Evolutionary conservation across 1,284 basidiomycete genomes (phyloP).

Genomic region (Ceratobasidium sp.): DNA sequence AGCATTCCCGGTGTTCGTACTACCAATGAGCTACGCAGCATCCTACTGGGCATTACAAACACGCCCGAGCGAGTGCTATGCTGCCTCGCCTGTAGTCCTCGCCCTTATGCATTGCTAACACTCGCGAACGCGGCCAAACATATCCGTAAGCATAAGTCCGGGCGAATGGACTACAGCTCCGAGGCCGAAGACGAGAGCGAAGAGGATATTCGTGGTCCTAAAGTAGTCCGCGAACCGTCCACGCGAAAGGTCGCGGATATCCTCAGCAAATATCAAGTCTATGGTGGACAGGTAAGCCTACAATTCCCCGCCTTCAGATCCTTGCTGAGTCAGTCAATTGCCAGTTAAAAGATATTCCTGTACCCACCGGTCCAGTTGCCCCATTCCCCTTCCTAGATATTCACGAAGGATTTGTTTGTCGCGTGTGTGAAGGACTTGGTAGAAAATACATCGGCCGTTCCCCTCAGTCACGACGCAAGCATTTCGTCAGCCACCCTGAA

Average conservation of each 20-base stretch:
- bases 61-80: too few species aligned
- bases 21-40: too few species aligned
- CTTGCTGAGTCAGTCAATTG: neutral
- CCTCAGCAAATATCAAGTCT: neutral
- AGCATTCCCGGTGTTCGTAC: too few species aligned
- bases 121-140: neutral
- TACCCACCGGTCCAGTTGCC: neutral
- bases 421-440: neutral
- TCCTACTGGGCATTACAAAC: too few species aligned
- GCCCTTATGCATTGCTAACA: neutral
- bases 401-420: neutral
- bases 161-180: neutral
- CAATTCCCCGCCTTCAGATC: neutral
- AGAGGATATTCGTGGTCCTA: neutral
- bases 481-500: neutral
- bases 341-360: neutral
- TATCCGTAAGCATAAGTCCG: neutral
- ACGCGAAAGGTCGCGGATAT: neutral
- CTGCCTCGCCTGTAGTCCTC: neutral
- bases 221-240: neutral
- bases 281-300: neutral
- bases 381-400: neutral
- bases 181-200: neutral
- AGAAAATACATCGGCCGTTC: neutral
- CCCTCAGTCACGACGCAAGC: neutral